phyloP scores from a whole-genome alignment of 805 yeast species.

The Candida insectalens region DNA sequence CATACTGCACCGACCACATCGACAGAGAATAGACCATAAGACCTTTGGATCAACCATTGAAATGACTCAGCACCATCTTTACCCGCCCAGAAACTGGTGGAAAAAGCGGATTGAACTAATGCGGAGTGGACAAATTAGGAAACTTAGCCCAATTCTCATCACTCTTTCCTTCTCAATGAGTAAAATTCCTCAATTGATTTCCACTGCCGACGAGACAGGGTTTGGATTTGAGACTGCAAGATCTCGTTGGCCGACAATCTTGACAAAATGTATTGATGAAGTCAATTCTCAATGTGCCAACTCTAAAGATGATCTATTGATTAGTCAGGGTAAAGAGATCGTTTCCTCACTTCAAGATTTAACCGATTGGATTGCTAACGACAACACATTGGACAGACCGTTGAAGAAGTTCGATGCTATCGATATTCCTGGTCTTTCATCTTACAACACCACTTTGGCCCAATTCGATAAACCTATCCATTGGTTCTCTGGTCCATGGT shows the following conservation, averaged over 20 bases:
- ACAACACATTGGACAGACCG: conserved; percentile 24
- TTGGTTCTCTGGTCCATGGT: conserved; percentile 90
- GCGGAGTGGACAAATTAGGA: too few relatives aligned
- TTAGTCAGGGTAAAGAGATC: conserved; percentile 39
- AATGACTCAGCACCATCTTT: too few relatives aligned
- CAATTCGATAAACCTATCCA: conserved; percentile 29
- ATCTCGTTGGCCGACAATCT: conserved; percentile 80
- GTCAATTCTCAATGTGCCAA: conserved; percentile 25
- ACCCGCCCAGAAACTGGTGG: too few relatives aligned
- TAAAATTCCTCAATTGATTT: too few relatives aligned
- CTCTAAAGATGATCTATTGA: conserved; percentile 12
- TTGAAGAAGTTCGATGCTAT: background rate
- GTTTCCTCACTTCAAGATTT: conserved; percentile 31
- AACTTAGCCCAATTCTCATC: too few relatives aligned
- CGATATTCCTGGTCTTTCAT: conserved; percentile 33
- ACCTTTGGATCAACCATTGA: too few relatives aligned
- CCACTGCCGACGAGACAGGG: too few relatives aligned
- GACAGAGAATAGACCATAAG: too few relatives aligned
- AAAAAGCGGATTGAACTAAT: too few relatives aligned
- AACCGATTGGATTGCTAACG: conserved; percentile 33
- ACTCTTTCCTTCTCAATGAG: too few relatives aligned
- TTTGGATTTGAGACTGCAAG: conserved; percentile 74
- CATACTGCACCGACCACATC: too few relatives aligned
- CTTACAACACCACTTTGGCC: conserved; percentile 50
- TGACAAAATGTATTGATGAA: conserved; percentile 61